Evolutionary conservation across 2,329 filamentous ascomycete genomes (phyloP).

Genomic region (Gnomoniopsis smithogilvyi): DNA sequence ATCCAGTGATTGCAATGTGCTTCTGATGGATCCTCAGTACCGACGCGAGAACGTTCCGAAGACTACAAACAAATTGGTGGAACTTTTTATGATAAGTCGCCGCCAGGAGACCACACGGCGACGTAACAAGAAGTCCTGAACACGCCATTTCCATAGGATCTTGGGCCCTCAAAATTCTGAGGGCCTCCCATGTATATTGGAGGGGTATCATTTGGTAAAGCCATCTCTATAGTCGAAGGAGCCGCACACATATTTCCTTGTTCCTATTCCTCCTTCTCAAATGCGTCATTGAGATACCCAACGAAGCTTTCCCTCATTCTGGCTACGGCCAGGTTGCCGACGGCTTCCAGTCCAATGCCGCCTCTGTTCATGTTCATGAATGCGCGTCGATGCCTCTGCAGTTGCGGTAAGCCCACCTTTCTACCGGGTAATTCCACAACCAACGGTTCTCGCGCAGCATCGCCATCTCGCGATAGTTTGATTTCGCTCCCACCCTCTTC

Average conservation of each 20-base stretch:
- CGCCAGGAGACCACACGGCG: no score
- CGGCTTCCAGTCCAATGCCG: constrained; percentile 57
- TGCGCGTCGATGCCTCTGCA: constrained; percentile 74
- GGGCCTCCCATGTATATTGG: no score
- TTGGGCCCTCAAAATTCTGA: no score
- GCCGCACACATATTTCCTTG: neutral
- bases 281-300: constrained; percentile 63
- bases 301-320: constrained; percentile 63
- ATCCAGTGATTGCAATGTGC: no score
- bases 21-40: no score
- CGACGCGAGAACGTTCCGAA: no score
- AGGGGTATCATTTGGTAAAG: no score
- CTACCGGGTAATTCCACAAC: constrained; percentile 64
- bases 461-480: constrained; percentile 36
- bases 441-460: constrained; percentile 40
- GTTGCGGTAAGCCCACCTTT: constrained; percentile 66
- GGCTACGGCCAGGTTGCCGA: constrained; percentile 50
- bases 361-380: constrained; percentile 74
- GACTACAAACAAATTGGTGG: no score
- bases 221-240: no score
- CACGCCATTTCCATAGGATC: no score
- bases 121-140: no score
- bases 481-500: constrained; percentile 64
- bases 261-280: constrained; percentile 52
- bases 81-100: no score